Conservation (phyloP, 2,329 filamentous ascomycete genomes). For the Magnaporthales sp. region DNA sequence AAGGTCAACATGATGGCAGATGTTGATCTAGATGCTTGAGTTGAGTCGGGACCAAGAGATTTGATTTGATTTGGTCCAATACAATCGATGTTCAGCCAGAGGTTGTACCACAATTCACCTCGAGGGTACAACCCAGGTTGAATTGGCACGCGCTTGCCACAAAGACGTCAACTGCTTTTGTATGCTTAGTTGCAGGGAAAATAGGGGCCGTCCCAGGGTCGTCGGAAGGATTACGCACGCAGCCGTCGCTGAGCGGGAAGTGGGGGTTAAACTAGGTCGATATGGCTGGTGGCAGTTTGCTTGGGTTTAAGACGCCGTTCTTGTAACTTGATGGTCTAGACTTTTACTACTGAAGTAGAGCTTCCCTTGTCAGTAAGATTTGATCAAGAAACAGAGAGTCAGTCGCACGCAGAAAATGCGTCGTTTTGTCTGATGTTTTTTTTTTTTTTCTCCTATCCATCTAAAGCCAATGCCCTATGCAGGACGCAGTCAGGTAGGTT, state of each 20-base stretch:
- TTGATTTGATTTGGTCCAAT: background rate
- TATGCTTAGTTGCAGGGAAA: background rate
- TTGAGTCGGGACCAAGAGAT: background rate
- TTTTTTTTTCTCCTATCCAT: background rate
- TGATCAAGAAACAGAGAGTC: background rate
- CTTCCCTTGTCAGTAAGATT: background rate
- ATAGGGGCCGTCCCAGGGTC: background rate
- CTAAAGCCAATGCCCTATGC: no score
- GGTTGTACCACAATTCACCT: background rate
- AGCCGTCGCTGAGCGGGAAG: background rate
- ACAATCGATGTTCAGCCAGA: background rate
- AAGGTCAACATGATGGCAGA: conserved; percentile 61
- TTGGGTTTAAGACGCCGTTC: no score
- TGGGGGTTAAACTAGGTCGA: background rate
- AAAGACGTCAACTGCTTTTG: background rate
- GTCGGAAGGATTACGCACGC: background rate
- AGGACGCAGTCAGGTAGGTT: no score
- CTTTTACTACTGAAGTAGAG: background rate
- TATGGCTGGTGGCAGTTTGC: background rate
- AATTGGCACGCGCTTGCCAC: background rate
- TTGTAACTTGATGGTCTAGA: background rate
- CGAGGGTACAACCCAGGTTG: background rate
- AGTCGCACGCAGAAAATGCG: background rate
- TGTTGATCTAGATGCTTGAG: background rate
- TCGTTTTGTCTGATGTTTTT: background rate